Conservation (phyloP, 1,139 yeast species). For the Blastobotrys capitulatus region DNA sequence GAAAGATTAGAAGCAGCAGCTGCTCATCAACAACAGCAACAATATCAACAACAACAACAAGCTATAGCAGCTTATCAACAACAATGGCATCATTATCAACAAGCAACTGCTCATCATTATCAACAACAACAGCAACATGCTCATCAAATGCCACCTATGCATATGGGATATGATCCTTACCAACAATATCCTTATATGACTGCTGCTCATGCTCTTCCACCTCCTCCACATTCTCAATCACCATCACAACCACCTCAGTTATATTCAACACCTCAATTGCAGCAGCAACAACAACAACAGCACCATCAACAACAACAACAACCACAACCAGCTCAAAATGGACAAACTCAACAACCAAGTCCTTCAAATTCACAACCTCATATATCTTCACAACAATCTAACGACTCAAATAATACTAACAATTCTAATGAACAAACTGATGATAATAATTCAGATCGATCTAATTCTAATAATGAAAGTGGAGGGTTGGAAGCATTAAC, state of each 20-base stretch:
- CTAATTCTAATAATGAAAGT: slow-evolving; percentile 10
- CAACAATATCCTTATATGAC: background rate
- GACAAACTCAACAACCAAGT: background rate
- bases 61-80: slow-evolving; percentile 17
- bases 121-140: slow-evolving; percentile 11
- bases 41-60: slow-evolving; percentile 12
- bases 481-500: slow-evolving; percentile 30
- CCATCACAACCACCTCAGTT: too few species aligned
- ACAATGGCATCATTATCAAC: slow-evolving; percentile 17
- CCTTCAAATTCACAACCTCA: background rate
- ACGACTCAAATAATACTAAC: too few species aligned
- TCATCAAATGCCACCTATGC: background rate
- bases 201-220: background rate
- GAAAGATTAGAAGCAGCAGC: slow-evolving; percentile 18
- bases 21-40: slow-evolving; percentile 11
- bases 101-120: slow-evolving; percentile 11
- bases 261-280: slow-evolving; percentile 15
- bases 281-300: slow-evolving; percentile 14
- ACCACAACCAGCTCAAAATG: background rate
- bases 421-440: too few species aligned
- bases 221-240: background rate
- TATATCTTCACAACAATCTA: background rate
- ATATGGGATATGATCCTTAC: background rate
- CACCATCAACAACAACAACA: slow-evolving; percentile 5
- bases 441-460: background rate